A percentile compares a stretch with the other conserved stretches of the same genome.
Conservation (phyloP, 75 land plant genomes). For the Sequoiadendron giganteum region DNA sequence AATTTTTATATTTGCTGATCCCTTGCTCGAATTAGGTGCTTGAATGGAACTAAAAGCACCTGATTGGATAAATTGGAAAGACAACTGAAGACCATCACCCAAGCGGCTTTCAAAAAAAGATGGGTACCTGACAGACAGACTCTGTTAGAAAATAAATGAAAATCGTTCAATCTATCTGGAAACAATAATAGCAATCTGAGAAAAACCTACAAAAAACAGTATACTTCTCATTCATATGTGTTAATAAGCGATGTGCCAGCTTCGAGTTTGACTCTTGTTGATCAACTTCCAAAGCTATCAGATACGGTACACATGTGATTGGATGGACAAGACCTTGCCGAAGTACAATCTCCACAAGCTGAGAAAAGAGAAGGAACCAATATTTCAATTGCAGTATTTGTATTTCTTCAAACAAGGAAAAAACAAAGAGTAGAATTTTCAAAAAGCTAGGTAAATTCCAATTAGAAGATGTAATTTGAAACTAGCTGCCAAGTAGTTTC, state of each 20-base stretch:
- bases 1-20: constrained; percentile 28
- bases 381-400: background rate
- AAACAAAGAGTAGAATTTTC: background rate
- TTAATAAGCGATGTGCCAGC: constrained; percentile 91
- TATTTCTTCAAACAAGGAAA: background rate
- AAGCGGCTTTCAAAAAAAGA: constrained; percentile 95
- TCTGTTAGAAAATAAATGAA: constrained; percentile 14
- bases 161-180: background rate
- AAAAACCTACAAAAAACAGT: constrained; percentile 6
- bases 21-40: constrained; percentile 26
- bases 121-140: constrained; percentile 69
- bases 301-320: constrained; percentile 96
- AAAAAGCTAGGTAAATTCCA: background rate
- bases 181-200: background rate
- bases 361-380: constrained; percentile 12
- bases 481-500: background rate
- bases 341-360: constrained; percentile 98
- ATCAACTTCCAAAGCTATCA: constrained; percentile 97
- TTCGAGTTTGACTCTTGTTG: constrained; percentile 83
- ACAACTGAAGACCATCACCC: constrained; percentile 96
- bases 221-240: constrained; percentile 98
- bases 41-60: constrained; percentile 40
- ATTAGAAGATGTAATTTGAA: background rate
- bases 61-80: constrained; percentile 75
- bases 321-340: constrained; percentile 99